Conservation (phyloP, 2,329 filamentous ascomycete genomes). For the Fusarium musae region DNA sequence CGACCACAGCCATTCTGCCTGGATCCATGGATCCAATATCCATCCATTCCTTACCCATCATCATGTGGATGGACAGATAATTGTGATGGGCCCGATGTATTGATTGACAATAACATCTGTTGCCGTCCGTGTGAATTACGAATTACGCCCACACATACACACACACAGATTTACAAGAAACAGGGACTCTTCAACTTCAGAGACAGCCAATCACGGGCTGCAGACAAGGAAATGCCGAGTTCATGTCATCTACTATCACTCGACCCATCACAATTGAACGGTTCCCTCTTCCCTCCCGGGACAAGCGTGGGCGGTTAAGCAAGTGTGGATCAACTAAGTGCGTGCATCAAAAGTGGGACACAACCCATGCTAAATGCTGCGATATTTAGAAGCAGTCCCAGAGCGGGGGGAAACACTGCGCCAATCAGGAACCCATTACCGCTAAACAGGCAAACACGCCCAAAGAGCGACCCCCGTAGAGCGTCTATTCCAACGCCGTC, state of each 20-base stretch:
- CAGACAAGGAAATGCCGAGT: slow-evolving; percentile 37
- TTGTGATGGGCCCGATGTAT: neutral
- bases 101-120: neutral
- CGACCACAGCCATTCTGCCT: slow-evolving; percentile 13
- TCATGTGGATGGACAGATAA: neutral
- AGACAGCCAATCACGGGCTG: slow-evolving; percentile 30
- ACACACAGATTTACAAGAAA: slow-evolving; percentile 9
- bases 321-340: slow-evolving; percentile 36
- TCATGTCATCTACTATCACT: slow-evolving; percentile 33
- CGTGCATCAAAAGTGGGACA: slow-evolving; percentile 27
- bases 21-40: neutral
- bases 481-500: slow-evolving; percentile 40
- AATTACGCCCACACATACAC: neutral
- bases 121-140: slow-evolving; percentile 30
- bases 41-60: neutral
- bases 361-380: slow-evolving; percentile 4
- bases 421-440: slow-evolving; percentile 21
- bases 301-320: slow-evolving; percentile 43
- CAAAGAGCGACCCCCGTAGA: slow-evolving; percentile 8
- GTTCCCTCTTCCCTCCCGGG: slow-evolving; percentile 17
- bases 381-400: slow-evolving; percentile 35
- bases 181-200: slow-evolving; percentile 8
- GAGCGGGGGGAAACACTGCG: slow-evolving; percentile 21
- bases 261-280: slow-evolving; percentile 33
- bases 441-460: slow-evolving; percentile 32